A percentile compares a stretch with the other conserved stretches of the same genome.
Evolutionary conservation across 768 basidiomycete species (phyloP).

Genomic region (Panaeolus papilionaceus): DNA sequence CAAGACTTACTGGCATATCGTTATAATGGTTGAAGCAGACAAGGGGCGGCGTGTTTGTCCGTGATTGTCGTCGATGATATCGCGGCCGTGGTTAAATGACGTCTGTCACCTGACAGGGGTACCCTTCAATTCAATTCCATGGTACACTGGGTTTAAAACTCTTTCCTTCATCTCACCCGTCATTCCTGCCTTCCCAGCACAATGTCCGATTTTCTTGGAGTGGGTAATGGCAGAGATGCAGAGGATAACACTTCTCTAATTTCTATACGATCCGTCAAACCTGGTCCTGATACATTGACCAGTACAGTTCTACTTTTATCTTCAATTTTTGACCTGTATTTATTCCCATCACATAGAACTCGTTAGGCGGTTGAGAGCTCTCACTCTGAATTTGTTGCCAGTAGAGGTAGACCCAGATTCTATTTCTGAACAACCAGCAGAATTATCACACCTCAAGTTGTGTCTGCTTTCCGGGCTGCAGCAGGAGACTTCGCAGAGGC

Average conservation of each 20-base stretch:
- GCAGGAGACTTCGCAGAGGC: constrained; percentile 91
- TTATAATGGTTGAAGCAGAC: constrained; percentile 22
- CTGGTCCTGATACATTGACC: constrained; percentile 75
- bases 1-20: constrained; percentile 58
- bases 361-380: constrained; percentile 76
- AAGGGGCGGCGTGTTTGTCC: constrained; percentile 34
- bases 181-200: constrained; percentile 20
- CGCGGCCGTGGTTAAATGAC: constrained; percentile 30
- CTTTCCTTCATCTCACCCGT: constrained; percentile 5
- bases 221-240: constrained; percentile 32
- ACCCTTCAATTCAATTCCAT: not conserved
- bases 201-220: constrained; percentile 40
- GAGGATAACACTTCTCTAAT: constrained; percentile 54
- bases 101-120: constrained; percentile 30
- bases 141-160: constrained; percentile 9
- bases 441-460: constrained; percentile 81
- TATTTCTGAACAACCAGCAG: constrained; percentile 79
- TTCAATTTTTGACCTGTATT: not conserved
- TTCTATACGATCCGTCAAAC: constrained; percentile 52
- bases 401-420: constrained; percentile 73
- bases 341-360: constrained; percentile 59
- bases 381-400: constrained; percentile 79
- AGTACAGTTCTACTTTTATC: constrained; percentile 51
- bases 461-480: constrained; percentile 76
- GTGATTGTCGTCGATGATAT: constrained; percentile 33